Base-by-base conservation (phyloP, 345 rosid species). In the Lepidium sativum region DNA sequence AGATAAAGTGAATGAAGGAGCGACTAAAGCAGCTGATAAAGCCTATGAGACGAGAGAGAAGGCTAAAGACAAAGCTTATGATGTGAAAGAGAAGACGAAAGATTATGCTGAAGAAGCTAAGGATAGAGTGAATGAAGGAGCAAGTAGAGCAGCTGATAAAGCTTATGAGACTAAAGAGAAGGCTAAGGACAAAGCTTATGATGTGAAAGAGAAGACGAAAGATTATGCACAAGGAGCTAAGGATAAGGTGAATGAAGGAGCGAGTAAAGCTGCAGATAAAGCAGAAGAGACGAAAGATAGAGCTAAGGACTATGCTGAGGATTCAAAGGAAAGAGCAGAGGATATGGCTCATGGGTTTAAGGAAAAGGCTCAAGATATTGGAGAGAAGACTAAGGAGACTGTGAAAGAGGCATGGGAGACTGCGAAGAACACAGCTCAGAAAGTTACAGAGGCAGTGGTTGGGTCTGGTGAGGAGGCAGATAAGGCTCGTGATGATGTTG, bases 341-440 rank as follows among this genome's bases (percentile, higher is more conserved):
- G 72, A 60, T 59, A 73, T 60, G 57, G 50, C 68, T 16, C 72
- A 73, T 51, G 72, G 72, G 29, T 23, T 67, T 5, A 73, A 73
- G 63, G 68, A 67, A 5, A 73, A 65, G 50, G 77, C 73, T 35
- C 68, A 68, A 45, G 69, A 53, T 54, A 35, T 73, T 16, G 73
- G 77, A n/a, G 69, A 67, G 63, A 67, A 61, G 59, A 68, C 73
- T 17, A 61, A 13, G 15, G 73, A 73, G 25, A 73, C 77, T 43
- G 77, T 73, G 53, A 67, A 73, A 60, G 77, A 61, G 17, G 77
- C 11, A 3, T 74, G 69, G 77, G 73, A 74, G 69, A 40, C 54
- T 1, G 69, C 73, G 0, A 74, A 74, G 60, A 62, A 6, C 47
- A 68, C 73, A 3, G 77, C 73, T 48, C 68, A 74, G 34, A 74